Base-by-base conservation (phyloP, 2,329 filamentous ascomycete species). In the Penicillium sp. region DNA sequence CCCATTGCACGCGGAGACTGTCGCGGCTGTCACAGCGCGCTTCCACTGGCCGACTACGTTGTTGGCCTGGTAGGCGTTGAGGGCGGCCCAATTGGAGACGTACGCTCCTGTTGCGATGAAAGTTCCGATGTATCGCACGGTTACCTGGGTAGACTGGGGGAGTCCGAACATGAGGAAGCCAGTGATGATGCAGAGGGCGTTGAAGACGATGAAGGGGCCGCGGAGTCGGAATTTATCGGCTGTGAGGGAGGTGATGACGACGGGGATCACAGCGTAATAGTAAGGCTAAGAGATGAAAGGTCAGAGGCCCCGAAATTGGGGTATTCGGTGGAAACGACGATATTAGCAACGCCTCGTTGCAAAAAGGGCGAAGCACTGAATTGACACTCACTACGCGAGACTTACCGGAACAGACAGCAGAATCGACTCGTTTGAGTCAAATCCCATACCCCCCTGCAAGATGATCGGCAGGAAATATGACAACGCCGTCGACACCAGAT, bases 141-240 rank as follows among this genome's bases (percentile, higher is more conserved):
- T 78, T 53, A 87, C 82, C 56, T 87, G 81, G 14, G 77, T 74
- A 4, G 73, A 75, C 27, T 67, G 58, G 0, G 82, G 77, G 68
- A 89, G 87, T 2, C 87, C 87, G 4, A 89, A 79, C 83, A 89
- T 86, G 62, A 82, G 79, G 70, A 89, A 89, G 2, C 87, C 87
- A 0, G 80, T 75, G 58, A 89, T 85, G 6, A 89, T 76, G 57
- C 82, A 85, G 3, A 86, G 55, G 18, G 82, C 83, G 70, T 89
- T 89, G 80, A 90, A 89, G 7, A 78, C 71, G 63, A 90, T 88
- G 54, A 89, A 76, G 0, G 87, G 87, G 0, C 83, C 87, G 10
- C 87, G 83, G 27, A 87, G 73, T 47, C 83, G 80, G 66, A 81
- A 85, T 36, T 76, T 81, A 70, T 91, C 89, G 35, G 87, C 84